phyloP scores from a whole-genome alignment of 306 rosid species.

The Morella rubra region DNA sequence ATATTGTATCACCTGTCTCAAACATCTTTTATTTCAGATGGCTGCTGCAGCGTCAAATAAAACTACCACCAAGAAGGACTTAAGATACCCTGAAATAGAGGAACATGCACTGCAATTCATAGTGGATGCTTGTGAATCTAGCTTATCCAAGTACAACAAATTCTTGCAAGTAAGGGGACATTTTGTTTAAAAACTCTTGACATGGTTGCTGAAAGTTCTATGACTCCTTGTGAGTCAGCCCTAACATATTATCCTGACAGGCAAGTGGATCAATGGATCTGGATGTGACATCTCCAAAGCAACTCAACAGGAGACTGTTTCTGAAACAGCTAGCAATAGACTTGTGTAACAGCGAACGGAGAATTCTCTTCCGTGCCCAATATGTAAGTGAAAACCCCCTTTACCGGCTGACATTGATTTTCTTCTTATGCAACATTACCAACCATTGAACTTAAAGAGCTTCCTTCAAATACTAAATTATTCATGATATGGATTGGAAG shows the following conservation, averaged over 20 bases:
- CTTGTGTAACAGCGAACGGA: conserved; percentile 77
- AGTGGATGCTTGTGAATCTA: conserved; percentile 81
- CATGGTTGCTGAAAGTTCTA: conserved; percentile 3
- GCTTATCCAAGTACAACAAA: conserved; percentile 82
- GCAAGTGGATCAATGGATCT: conserved; percentile 92
- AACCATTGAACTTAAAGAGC: background rate
- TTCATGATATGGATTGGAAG: background rate
- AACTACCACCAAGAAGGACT: conserved; percentile 55
- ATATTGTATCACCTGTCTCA: conserved; percentile 22
- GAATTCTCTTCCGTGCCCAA: conserved; percentile 85
- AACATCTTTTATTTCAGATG: conserved; percentile 56
- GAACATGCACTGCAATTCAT: conserved; percentile 84
- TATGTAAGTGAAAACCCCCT: conserved; percentile 53
- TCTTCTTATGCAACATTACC: background rate
- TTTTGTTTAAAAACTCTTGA: conserved; percentile 1
- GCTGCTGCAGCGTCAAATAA: conserved; percentile 84
- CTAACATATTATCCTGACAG: conserved; percentile 39
- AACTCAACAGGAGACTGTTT: conserved; percentile 79
- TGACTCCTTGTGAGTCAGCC: conserved; percentile 1
- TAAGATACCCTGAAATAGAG: conserved; percentile 76
- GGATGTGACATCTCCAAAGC: conserved; percentile 91
- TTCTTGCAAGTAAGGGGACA: conserved; percentile 67
- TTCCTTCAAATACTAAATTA: background rate
- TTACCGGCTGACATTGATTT: conserved; percentile 8
- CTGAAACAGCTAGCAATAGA: conserved; percentile 89